These are phyloP conservation scores for Brassica rapa DNA, from an alignment of 345 rosid genomes.

Conservation along the genomic window DNA sequence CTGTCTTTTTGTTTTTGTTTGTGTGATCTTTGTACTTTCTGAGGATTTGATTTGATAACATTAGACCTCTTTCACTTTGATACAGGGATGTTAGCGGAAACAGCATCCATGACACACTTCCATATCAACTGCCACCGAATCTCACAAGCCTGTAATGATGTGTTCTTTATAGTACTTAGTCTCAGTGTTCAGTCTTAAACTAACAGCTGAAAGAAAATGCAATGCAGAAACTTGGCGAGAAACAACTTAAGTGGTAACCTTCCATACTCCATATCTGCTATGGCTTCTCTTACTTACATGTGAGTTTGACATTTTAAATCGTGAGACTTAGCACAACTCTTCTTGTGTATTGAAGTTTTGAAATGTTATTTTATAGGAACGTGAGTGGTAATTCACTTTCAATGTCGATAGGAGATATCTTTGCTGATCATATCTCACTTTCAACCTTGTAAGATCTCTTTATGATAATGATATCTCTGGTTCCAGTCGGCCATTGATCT, in stretches of 20 bases:
- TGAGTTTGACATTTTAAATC: slow-evolving; percentile 48
- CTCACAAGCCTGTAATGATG: slow-evolving; percentile 85
- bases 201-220: slow-evolving; percentile 14
- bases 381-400: slow-evolving; percentile 77
- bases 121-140: slow-evolving; percentile 96
- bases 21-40: slow-evolving; percentile 15
- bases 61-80: slow-evolving; percentile 16
- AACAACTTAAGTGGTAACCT: slow-evolving; percentile 86
- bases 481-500: slow-evolving; percentile 5
- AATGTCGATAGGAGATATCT: slow-evolving; percentile 66
- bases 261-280: slow-evolving; percentile 83
- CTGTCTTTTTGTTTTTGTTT: slow-evolving; percentile 29
- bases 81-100: slow-evolving; percentile 87
- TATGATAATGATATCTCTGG: background rate
- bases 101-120: slow-evolving; percentile 75
- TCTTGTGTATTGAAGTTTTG: background rate
- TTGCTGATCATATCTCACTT: slow-evolving; percentile 57
- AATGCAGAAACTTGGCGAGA: slow-evolving; percentile 84
- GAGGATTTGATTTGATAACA: background rate
- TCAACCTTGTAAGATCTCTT: slow-evolving; percentile 64
- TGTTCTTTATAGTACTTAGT: background rate
- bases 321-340: slow-evolving; percentile 10
- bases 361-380: slow-evolving; percentile 43
- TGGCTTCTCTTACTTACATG: slow-evolving; percentile 73
- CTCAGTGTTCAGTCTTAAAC: background rate